Evolutionary conservation across 176 grass and related monocot genomes (phyloP).

Genomic region (Zoysia japonica): DNA sequence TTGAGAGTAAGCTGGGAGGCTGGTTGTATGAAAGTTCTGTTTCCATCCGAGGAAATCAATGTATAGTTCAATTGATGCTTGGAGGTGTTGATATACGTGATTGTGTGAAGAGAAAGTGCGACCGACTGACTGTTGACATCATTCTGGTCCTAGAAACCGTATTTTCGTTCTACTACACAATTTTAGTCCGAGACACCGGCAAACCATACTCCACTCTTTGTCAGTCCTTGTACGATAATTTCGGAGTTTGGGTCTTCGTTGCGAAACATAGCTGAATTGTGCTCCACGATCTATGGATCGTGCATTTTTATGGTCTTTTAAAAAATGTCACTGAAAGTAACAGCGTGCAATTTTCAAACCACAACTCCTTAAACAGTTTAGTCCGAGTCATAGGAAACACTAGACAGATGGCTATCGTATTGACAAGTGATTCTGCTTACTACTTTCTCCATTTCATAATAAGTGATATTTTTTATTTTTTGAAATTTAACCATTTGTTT

Average conservation of each 20-base stretch:
- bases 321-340: too few species aligned
- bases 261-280: too few species aligned
- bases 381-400: too few species aligned
- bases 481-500: too few species aligned
- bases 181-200: background rate
- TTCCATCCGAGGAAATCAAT: slow-evolving; percentile 46
- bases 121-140: slow-evolving; percentile 33
- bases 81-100: slow-evolving; percentile 51
- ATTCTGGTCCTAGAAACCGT: slow-evolving; percentile 28
- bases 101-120: slow-evolving; percentile 47
- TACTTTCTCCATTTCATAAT: too few species aligned
- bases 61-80: slow-evolving; percentile 58
- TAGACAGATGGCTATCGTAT: too few species aligned
- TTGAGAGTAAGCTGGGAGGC: slow-evolving; percentile 34
- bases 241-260: background rate
- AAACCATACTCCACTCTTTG: background rate
- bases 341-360: too few species aligned
- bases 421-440: too few species aligned
- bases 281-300: too few species aligned
- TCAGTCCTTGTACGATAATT: background rate
- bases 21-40: slow-evolving; percentile 48
- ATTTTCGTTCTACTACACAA: background rate
- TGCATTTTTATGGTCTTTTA: too few species aligned
- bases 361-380: too few species aligned
- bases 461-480: too few species aligned